These are phyloP conservation scores for Dillenia suffruticosa DNA, from an alignment of 164 flowering plant genomes.

Conservation along the genomic window DNA sequence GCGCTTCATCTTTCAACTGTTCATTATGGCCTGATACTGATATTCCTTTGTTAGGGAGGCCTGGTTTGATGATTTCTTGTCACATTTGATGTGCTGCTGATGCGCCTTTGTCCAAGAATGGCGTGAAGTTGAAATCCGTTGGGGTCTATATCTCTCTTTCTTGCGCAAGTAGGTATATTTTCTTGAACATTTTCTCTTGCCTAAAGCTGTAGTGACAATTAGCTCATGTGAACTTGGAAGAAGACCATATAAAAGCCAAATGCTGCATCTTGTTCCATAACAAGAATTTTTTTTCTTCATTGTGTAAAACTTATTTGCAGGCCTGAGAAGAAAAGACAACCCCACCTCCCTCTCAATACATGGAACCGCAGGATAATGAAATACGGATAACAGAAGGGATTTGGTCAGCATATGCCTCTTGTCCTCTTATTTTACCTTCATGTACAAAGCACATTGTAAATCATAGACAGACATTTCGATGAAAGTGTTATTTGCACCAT, in stretches of 20 bases:
- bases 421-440: no score
- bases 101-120: constrained; percentile 98
- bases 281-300: background rate
- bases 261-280: no score
- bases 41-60: constrained; percentile 66
- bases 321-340: constrained; percentile 66
- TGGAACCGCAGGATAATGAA: constrained; percentile 49
- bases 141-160: constrained; percentile 22
- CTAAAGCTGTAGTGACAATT: no score
- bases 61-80: constrained; percentile 81
- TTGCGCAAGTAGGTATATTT: background rate
- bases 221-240: no score
- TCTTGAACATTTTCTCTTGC: no score
- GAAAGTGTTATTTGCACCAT: no score
- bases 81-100: constrained; percentile 95
- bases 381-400: background rate
- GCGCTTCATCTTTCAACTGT: no score
- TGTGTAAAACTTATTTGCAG: constrained; percentile 38
- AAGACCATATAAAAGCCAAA: no score
- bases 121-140: constrained; percentile 94
- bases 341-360: constrained; percentile 77
- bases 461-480: no score
- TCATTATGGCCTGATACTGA: no score
- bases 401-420: background rate
- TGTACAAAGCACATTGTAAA: no score